Base-by-base conservation (phyloP, 2,329 filamentous ascomycete genomes). In the Aspergillus clavatus region DNA sequence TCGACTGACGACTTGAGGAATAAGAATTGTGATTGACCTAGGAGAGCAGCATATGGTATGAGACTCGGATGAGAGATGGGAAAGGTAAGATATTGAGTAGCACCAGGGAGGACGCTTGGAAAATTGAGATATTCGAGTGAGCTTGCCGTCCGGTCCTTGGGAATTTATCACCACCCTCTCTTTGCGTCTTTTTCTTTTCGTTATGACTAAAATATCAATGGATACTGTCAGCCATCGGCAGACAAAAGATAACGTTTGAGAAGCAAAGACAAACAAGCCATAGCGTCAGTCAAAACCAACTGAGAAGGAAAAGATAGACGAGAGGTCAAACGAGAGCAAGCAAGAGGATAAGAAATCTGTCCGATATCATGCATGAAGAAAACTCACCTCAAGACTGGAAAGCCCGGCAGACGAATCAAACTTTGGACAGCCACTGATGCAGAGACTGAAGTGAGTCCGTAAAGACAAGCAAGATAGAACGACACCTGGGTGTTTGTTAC, bases 41-140 rank as follows among this genome's bases (percentile, higher is more conserved):
- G 7, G 29, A 33, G 29, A 33, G 29, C 29, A 51, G 43, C 56
- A 61, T 61, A 51, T 60, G 52, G 21, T 45, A 43, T 43, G 39
- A 44, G 39, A 12, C 10, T 41, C 38, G 36, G 37, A 23, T 11
- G 19, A 39, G 36, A 38, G 7, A 8, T 18, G 43, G 18, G 22
- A 33, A 43, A 8, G 12, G 21, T 27, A 19, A 26, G n/a, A 21
- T 24, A 37, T 21, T n/a, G 21, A 26, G 6, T 27, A 36, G 33
- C 27, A 35, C 27, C 27, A 27, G 27, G 22, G 23, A 24, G 7
- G 12, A 23, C n/a, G n/a, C 8, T 26, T 14, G n/a, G n/a, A n/a
- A n/a, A n/a, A n/a, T n/a, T n/a, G n/a, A n/a, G n/a, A n/a, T n/a
- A n/a, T n/a, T n/a, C n/a, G n/a, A n/a, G n/a, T n/a, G n/a, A n/a